Evolutionary conservation across 2,329 filamentous ascomycete species (phyloP), one percentile per base, ranked within the genome.

Genomic region (Diplodia seriata): DNA sequence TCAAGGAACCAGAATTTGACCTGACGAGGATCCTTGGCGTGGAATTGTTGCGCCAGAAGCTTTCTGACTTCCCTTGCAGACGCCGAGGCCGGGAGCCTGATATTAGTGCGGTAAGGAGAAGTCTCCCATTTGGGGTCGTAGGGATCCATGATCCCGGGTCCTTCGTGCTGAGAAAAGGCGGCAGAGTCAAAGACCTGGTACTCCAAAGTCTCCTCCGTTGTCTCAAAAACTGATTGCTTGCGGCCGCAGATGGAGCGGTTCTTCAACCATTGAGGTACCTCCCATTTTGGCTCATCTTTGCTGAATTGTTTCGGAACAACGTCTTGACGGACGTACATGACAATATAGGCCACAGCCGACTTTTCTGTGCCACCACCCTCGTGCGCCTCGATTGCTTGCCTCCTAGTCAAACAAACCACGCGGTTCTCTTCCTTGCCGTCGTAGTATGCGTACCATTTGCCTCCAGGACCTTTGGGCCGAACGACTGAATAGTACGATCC

Each of bases 401-500:
- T 85, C 47, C 81, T 81, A 0, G 87, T 89, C 68, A 88, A 75
- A 54, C 85, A 85, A 63, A 82, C 82, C 38, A 89, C 86, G 62
- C 82, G 81, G 68, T 86, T 85, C 38, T 85, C 84, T 36, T 84
- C 82, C 66, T 77, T 77, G 55, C 81, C 82, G 70, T 86, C 85
- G 38, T 86, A 83, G 70, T 88, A 89, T 40, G 82, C 83, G 66
- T 89, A 84, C 87, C 87, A 90, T 55, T 82, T 84, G 9, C 82
- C 81, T 11, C 81, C 83, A 6, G 83, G 83, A 2, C 87, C 86
- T 54, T 81, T 81, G 0, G 87, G 87, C 36, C 87, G 82, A 57
- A 90, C 75, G 40, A 88, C 84, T n/a, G 85, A 83, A 71, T 87
- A 86, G 76, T 88, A 89, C 47, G 85, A 81, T 57, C 84, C 84